Percentiles rank a stretch among this genome's conserved stretches.
Conservation (phyloP, 305 asterid species). For the Euphrasia arctica region DNA sequence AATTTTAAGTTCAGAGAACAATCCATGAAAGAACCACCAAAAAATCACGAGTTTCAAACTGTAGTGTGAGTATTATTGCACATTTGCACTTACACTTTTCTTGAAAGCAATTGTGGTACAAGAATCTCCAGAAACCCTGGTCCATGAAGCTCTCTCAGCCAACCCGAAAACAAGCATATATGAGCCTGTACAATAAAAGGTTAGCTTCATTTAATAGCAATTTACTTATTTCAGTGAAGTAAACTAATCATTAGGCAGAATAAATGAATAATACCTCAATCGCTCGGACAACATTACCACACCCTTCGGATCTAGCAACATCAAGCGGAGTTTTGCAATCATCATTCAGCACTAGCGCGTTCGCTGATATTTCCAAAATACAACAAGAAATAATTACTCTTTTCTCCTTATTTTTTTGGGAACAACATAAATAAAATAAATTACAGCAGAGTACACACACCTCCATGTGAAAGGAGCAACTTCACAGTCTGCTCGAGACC, state of each 20-base stretch:
- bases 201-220: background rate
- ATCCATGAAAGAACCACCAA: constrained; percentile 11
- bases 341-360: constrained; percentile 80
- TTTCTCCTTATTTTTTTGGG: background rate
- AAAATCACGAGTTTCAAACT: background rate
- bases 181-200: constrained; percentile 44
- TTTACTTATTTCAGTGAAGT: constrained; percentile 4
- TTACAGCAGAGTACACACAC: constrained; percentile 34
- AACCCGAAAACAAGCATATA: constrained; percentile 85
- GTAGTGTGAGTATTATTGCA: no score
- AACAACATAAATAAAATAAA: background rate
- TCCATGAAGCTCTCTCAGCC: constrained; percentile 80
- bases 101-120: constrained; percentile 77
- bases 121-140: constrained; percentile 76
- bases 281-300: constrained; percentile 69
- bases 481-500: constrained; percentile 89
- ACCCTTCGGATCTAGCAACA: constrained; percentile 84
- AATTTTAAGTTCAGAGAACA: background rate
- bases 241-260: constrained; percentile 1
- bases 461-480: constrained; percentile 89
- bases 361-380: constrained; percentile 47
- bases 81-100: constrained; percentile 76
- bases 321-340: constrained; percentile 92
- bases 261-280: constrained; percentile 62
- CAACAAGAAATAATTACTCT: constrained; percentile 22